phyloP scores from a whole-genome alignment of 371 early-diverging fungal species.

The Dichotomocladium elegans region DNA sequence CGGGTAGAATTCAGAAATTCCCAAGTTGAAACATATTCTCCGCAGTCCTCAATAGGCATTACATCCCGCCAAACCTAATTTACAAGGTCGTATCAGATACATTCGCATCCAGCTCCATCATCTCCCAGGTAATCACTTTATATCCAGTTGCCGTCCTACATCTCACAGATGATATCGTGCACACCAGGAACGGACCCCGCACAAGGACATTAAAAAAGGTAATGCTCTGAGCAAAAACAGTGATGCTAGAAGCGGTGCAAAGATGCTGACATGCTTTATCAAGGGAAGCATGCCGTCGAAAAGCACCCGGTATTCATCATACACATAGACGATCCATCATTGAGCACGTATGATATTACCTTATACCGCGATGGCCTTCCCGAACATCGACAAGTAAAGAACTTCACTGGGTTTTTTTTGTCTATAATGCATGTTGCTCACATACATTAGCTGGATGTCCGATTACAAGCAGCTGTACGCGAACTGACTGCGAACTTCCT shows the following conservation, averaged over 20 bases:
- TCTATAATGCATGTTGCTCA: too few relatives aligned
- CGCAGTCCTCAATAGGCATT: conserved; percentile 2
- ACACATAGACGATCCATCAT: conserved; percentile 30
- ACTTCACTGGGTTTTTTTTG: too few relatives aligned
- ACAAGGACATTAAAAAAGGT: too few relatives aligned
- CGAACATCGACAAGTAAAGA: neutral
- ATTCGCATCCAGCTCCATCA: conserved; percentile 29
- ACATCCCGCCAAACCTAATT: conserved; percentile 25
- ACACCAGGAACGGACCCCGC: too few relatives aligned
- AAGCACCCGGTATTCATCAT: conserved; percentile 54
- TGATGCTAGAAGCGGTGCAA: too few relatives aligned
- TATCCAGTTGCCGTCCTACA: too few relatives aligned
- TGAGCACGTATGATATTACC: conserved; percentile 40
- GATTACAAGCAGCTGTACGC: neutral
- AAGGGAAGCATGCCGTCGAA: conserved; percentile 12
- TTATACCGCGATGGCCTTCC: conserved; percentile 2
- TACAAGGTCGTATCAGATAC: conserved; percentile 38
- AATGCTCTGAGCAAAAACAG: too few relatives aligned
- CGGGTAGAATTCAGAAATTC: too few relatives aligned
- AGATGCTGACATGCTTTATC: too few relatives aligned
- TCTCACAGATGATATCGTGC: too few relatives aligned
- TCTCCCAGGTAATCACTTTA: conserved; percentile 2
- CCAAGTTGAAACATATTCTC: too few relatives aligned
- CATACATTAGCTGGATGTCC: neutral
- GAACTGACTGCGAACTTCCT: conserved; percentile 5